A percentile compares a stretch with the other conserved stretches of the same genome.
Evolutionary conservation across 768 basidiomycete genomes (phyloP).

Genomic region (Termitomyces sp.): DNA sequence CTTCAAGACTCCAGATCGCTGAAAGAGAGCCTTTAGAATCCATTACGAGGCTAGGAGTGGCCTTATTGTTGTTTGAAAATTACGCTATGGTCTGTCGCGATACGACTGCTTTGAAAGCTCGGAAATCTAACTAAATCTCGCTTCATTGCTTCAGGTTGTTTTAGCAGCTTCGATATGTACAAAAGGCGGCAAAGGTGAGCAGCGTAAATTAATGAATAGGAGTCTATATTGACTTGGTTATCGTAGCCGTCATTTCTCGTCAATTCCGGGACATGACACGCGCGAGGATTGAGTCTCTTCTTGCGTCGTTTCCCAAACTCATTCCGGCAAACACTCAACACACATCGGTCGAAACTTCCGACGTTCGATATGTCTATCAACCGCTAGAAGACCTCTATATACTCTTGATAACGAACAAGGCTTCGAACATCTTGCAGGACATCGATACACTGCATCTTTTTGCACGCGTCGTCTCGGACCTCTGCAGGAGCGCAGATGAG

Average conservation of each 20-base stretch:
- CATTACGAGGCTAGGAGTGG: background rate
- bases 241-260: constrained; percentile 86
- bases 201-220: background rate
- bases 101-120: background rate
- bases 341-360: constrained; percentile 91
- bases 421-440: constrained; percentile 98
- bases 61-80: background rate
- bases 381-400: constrained; percentile 97
- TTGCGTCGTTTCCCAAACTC: constrained; percentile 95
- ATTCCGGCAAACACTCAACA: constrained; percentile 94
- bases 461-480: constrained; percentile 87
- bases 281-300: constrained; percentile 89
- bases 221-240: background rate
- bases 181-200: constrained; percentile 85
- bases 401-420: constrained; percentile 95
- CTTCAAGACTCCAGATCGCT: background rate
- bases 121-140: constrained; percentile 1
- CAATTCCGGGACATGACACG: constrained; percentile 94
- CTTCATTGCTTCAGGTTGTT: constrained; percentile 59
- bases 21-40: background rate
- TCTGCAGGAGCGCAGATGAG: constrained; percentile 84
- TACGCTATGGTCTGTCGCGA: constrained; percentile 8
- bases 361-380: constrained; percentile 96
- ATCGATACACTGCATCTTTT: constrained; percentile 95
- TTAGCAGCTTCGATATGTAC: constrained; percentile 94